Evolutionary conservation across 2,329 filamentous ascomycete species (phyloP).

Genomic region (Cladosporium halotolerans): DNA sequence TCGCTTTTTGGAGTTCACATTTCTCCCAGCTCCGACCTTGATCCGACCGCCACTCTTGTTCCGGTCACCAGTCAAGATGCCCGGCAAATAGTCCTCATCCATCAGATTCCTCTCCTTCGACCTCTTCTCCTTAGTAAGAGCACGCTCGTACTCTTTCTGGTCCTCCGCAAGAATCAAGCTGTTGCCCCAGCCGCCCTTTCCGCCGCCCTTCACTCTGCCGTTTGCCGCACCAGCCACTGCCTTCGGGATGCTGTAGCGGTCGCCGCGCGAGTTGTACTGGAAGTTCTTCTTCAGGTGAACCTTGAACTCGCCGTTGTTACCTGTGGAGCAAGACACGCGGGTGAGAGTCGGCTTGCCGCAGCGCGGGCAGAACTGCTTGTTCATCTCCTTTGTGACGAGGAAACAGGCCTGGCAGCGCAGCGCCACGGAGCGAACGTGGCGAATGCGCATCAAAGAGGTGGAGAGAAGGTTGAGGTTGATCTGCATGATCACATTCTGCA

Average conservation of each 20-base stretch:
- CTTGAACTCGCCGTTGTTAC: slow-evolving; percentile 70
- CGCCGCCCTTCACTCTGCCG: slow-evolving; percentile 66
- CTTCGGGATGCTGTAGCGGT: slow-evolving; percentile 89
- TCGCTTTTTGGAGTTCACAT: slow-evolving; percentile 73
- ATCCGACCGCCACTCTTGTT: slow-evolving; percentile 59
- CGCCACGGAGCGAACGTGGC: slow-evolving; percentile 79
- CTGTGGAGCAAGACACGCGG: slow-evolving; percentile 78
- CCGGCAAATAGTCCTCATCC: slow-evolving; percentile 89
- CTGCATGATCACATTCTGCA: slow-evolving; percentile 93
- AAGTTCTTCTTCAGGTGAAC: slow-evolving; percentile 90
- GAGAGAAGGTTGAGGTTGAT: slow-evolving; percentile 91
- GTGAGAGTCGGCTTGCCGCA: slow-evolving; percentile 86
- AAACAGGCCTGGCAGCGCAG: slow-evolving; percentile 94
- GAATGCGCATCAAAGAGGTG: slow-evolving; percentile 70
- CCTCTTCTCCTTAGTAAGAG: slow-evolving; percentile 57
- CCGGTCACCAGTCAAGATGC: slow-evolving; percentile 75
- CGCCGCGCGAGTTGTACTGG: slow-evolving; percentile 91
- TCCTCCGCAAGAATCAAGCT: slow-evolving; percentile 85
- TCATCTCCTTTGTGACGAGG: slow-evolving; percentile 72
- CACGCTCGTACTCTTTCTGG: slow-evolving; percentile 81
- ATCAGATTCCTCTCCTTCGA: slow-evolving; percentile 72
- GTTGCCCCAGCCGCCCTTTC: slow-evolving; percentile 80
- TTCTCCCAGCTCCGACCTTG: slow-evolving; percentile 77
- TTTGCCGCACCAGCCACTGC: slow-evolving; percentile 73
- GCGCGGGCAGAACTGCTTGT: slow-evolving; percentile 83